These are phyloP conservation scores for Cyclaneusma minus DNA, from an alignment of 2,329 filamentous ascomycete species.

Conservation along the genomic window DNA sequence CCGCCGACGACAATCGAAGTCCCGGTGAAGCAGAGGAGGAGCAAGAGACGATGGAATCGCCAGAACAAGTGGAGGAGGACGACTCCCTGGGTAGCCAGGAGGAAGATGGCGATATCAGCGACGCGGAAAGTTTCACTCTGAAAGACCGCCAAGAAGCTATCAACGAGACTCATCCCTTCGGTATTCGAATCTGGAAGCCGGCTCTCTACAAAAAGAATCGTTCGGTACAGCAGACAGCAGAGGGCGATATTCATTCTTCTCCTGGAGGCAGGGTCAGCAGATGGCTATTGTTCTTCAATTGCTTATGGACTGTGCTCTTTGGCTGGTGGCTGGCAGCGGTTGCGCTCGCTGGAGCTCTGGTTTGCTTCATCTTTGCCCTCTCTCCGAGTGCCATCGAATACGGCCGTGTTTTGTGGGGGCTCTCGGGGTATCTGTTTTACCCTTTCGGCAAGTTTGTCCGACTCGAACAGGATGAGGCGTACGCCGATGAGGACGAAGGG, in stretches of 20 bases:
- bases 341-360: constrained; percentile 55
- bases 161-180: constrained; percentile 96
- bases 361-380: constrained; percentile 69
- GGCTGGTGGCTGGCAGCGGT: constrained; percentile 90
- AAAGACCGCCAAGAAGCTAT: constrained; percentile 96
- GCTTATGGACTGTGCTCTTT: constrained; percentile 80
- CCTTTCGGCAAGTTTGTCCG: constrained; percentile 95
- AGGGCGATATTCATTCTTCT: constrained; percentile 91
- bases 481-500: constrained; percentile 84
- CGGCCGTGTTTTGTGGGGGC: constrained; percentile 67
- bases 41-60: constrained; percentile 5
- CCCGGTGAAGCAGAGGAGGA: constrained; percentile 4
- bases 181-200: constrained; percentile 97
- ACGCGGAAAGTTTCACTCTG: constrained; percentile 93
- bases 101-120: constrained; percentile 62
- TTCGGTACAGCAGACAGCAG: constrained; percentile 89
- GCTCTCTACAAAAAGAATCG: constrained; percentile 95
- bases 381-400: constrained; percentile 73
- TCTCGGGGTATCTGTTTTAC: constrained; percentile 80
- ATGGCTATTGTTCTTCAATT: constrained; percentile 78
- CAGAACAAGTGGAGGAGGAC: constrained; percentile 12
- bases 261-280: constrained; percentile 74
- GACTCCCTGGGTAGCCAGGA: constrained; percentile 26
- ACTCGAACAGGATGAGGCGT: constrained; percentile 84
- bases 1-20: constrained; percentile 3